These are phyloP conservation scores for Colletotrichum sp. DNA, from an alignment of 2,329 filamentous ascomycete species.

Conservation along the genomic window DNA sequence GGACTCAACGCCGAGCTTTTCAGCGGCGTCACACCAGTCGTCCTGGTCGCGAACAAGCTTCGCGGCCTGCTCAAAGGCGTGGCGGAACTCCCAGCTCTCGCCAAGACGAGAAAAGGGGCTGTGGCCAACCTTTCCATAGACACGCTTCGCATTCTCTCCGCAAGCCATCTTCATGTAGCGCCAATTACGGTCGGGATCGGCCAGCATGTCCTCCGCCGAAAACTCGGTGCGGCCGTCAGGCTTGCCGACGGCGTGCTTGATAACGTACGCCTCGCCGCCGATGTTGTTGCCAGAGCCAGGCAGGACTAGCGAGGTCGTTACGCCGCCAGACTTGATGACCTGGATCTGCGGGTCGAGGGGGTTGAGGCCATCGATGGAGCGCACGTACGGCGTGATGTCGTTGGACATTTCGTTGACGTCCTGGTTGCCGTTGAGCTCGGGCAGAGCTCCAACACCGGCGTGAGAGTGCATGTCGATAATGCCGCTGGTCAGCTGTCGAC, in stretches of 20 bases:
- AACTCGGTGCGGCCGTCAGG: constrained; percentile 66
- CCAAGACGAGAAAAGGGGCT: constrained; percentile 68
- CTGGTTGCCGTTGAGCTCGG: constrained; percentile 54
- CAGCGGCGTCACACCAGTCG: constrained; percentile 69
- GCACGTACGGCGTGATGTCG: constrained; percentile 72
- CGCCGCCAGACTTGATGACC: constrained; percentile 75
- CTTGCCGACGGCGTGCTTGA: constrained; percentile 71
- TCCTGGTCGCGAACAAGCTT: constrained; percentile 64
- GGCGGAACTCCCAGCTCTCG: constrained; percentile 73
- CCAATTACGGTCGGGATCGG: constrained; percentile 69
- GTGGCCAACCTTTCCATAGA: constrained; percentile 61
- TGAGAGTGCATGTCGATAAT: constrained; percentile 78
- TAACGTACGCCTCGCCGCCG: constrained; percentile 71
- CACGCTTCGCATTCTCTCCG: constrained; percentile 71
- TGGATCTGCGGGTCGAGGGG: constrained; percentile 69
- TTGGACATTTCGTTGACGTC: constrained; percentile 69
- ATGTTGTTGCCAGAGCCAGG: constrained; percentile 78
- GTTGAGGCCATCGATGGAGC: constrained; percentile 69
- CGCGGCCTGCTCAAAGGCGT: constrained; percentile 68
- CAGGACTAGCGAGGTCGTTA: constrained; percentile 70
- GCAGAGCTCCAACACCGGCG: constrained; percentile 64
- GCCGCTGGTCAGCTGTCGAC: constrained; percentile 67
- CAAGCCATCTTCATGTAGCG: constrained; percentile 81
- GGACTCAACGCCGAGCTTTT: constrained; percentile 51
- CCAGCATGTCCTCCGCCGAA: constrained; percentile 67